Base-by-base conservation (phyloP, 2,329 filamentous ascomycete species). In the Ophiosphaerella herpotricha region DNA sequence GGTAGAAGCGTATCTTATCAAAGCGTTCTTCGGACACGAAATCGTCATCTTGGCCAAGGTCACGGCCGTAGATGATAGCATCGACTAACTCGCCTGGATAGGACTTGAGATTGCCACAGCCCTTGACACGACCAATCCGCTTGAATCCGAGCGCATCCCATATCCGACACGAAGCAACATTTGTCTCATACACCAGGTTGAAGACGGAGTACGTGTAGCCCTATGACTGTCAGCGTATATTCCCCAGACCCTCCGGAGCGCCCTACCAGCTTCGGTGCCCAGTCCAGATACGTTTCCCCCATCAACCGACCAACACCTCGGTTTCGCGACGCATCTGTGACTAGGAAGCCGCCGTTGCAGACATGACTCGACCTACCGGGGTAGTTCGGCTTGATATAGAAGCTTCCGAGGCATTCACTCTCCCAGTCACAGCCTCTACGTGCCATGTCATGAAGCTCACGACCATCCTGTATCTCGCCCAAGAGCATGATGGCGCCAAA, bases 1-100 rank as follows among this genome's bases (percentile, higher is more conserved):
- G 85, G 76, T 97, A 97, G 80, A 90, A 97, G 68, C 92, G 89
- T 72, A 97, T 97, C 81, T 97, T 97, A 80, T 97, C 93, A 80
- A 97, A 97, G 63, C 94, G 90, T 78, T 97, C 92, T 79, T 97
- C 92, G 74, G 88, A 92, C 65, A 93, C 88, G 71, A 90, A 87
- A 72, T 94, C 90, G 70, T 94, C 90, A 64, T 90, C 87, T 33
- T 75, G 75, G 46, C 76, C 77, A 2, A 82, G 68, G 54, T 85
- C 83, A 21, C 84, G 77, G 5, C 91, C 91, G 75, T 78, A 80
- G 50, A 80, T 80, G 64, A 81, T 80, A 18, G 78, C 78, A 52
- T 81, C 78, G 9, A 81, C 72, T 6, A 76, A 67, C 46, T 78
- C 72, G 48, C 65, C 68, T 0, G 77, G 76, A 47, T 74, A 75